phyloP scores from a whole-genome alignment of 73 alveolate genomes.

The Uronychia binucleata region DNA sequence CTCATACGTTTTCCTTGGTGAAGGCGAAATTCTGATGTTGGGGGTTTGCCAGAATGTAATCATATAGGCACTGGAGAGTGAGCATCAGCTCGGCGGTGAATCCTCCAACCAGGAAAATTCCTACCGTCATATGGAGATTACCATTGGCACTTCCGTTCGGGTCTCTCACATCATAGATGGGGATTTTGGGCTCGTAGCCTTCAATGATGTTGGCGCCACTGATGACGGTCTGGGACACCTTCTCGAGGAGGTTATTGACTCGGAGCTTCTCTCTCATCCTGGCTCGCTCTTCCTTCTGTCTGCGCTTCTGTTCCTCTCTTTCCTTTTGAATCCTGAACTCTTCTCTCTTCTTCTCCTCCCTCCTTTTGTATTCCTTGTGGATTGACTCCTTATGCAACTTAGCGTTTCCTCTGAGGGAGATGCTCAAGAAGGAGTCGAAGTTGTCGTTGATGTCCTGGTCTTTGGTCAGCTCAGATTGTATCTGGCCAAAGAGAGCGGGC shows the following conservation, averaged over 20 bases:
- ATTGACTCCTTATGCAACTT: slow-evolving; percentile 41
- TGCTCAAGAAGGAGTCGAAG: slow-evolving; percentile 36
- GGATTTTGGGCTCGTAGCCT: slow-evolving; percentile 43
- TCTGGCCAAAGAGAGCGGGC: slow-evolving; percentile 47
- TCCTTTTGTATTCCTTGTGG: slow-evolving; percentile 49
- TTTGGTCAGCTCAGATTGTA: slow-evolving; percentile 23
- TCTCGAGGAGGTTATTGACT: slow-evolving; percentile 44
- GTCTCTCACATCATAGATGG: slow-evolving; percentile 64
- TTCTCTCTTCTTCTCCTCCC: slow-evolving; percentile 61
- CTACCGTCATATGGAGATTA: no score
- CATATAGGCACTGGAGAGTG: slow-evolving; percentile 65
- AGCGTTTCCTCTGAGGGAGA: slow-evolving; percentile 43
- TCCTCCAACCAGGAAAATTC: slow-evolving; percentile 64
- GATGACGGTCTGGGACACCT: slow-evolving; percentile 5
- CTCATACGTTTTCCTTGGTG: slow-evolving; percentile 26
- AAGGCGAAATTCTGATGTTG: slow-evolving; percentile 53
- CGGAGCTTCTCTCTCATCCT: slow-evolving; percentile 62
- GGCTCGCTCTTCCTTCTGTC: slow-evolving; percentile 57
- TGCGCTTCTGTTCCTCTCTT: slow-evolving; percentile 55
- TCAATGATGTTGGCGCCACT: slow-evolving; percentile 30
- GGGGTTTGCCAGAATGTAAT: slow-evolving; percentile 69
- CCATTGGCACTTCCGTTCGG: slow-evolving; percentile 36
- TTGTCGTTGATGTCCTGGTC: slow-evolving; percentile 32
- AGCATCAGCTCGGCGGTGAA: slow-evolving; percentile 63
- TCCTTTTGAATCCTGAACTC: slow-evolving; percentile 47